phyloP scores from a whole-genome alignment of 2,329 filamentous ascomycete species.

The Aspergillus pseudoglaucus region DNA sequence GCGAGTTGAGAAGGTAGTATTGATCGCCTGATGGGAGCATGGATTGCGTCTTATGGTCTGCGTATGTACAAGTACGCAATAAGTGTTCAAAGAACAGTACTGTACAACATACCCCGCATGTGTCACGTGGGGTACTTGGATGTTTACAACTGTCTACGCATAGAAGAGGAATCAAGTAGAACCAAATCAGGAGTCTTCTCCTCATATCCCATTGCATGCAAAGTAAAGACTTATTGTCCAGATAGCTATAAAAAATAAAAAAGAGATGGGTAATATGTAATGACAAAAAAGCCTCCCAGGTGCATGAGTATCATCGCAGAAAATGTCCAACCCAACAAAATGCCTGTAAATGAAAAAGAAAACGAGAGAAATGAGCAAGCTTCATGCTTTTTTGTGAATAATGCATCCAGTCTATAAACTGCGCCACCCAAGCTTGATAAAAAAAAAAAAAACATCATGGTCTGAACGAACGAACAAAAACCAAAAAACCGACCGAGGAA shows the following conservation, averaged over 20 bases:
- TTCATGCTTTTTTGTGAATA: constrained; percentile 24
- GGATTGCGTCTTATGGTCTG: constrained; percentile 2
- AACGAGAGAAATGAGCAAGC: constrained; percentile 12
- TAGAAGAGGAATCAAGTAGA: not conserved
- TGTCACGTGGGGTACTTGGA: not conserved
- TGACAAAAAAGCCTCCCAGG: constrained; percentile 27
- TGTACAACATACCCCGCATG: not conserved
- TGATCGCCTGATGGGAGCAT: constrained; percentile 1
- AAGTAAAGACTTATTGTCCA: too few relatives aligned
- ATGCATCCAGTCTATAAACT: constrained; percentile 33
- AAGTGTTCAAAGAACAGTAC: not conserved
- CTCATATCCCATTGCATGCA: too few relatives aligned
- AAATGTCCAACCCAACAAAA: constrained; percentile 5
- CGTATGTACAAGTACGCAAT: too few relatives aligned
- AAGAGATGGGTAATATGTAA: not conserved
- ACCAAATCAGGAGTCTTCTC: not conserved
- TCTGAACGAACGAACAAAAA: constrained; percentile 13
- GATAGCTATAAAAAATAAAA: not conserved
- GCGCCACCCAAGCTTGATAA: constrained; percentile 22
- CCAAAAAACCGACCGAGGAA: constrained; percentile 6
- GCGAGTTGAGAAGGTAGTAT: not conserved
- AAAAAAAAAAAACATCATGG: constrained; percentile 12
- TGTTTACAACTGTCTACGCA: too few relatives aligned
- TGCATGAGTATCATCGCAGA: constrained; percentile 26
- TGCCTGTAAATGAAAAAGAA: constrained; percentile 5